Evolutionary conservation across 257 asterid species (phyloP).

Genomic region (Jacaranda copaia): DNA sequence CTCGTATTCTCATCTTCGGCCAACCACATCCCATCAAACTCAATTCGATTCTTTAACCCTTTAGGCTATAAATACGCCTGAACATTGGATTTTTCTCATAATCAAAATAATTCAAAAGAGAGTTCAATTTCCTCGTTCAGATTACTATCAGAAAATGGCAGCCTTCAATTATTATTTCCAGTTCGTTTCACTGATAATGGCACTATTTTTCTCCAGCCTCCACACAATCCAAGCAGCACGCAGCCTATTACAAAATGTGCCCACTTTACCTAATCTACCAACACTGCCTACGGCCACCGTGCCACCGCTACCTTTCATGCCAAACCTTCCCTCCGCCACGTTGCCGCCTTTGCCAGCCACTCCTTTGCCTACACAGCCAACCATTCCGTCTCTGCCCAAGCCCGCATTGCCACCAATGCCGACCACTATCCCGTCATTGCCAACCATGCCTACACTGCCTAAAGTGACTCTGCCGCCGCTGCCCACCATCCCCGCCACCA

Average conservation of each 20-base stretch:
- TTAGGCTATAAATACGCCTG: neutral
- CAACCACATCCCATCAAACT: slow-evolving; percentile 24
- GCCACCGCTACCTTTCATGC: neutral
- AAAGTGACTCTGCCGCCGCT: slow-evolving; percentile 9
- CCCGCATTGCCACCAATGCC: slow-evolving; percentile 32
- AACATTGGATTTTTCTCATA: neutral
- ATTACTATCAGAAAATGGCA: neutral
- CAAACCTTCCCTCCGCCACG: slow-evolving; percentile 11
- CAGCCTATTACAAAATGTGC: slow-evolving; percentile 6
- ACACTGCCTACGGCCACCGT: neutral
- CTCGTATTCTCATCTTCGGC: slow-evolving; percentile 3
- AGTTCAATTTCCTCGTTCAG: neutral
- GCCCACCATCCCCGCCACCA: slow-evolving; percentile 15
- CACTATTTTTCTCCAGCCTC: neutral
- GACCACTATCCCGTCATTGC: slow-evolving; percentile 3
- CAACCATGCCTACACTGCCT: neutral
- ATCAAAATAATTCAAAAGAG: neutral
- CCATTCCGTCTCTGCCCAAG: slow-evolving; percentile 28
- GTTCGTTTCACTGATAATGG: neutral
- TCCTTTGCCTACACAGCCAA: neutral
- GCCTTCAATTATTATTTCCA: neutral
- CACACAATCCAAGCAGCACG: slow-evolving; percentile 11
- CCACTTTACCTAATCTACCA: neutral
- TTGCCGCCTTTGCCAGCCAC: slow-evolving; percentile 33
- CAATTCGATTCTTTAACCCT: neutral